A percentile compares a stretch with the other conserved stretches of the same genome.
These are phyloP conservation scores for Berkeleyomyces rouxiae DNA, from an alignment of 2,329 filamentous ascomycete genomes.

Conservation along the genomic window DNA sequence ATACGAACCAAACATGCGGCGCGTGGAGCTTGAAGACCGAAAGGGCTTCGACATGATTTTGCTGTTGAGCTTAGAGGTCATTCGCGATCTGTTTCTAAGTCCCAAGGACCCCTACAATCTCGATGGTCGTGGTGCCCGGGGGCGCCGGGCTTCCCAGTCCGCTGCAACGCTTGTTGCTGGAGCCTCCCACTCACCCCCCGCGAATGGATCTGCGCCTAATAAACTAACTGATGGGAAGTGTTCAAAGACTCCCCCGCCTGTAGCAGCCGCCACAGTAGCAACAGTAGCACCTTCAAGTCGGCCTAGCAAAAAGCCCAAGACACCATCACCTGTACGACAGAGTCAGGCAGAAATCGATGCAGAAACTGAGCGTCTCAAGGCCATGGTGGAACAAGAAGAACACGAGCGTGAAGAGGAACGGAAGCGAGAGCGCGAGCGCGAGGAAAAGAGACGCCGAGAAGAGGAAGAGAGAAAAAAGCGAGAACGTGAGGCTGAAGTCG, in stretches of 20 bases:
- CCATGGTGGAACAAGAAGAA: constrained; percentile 36
- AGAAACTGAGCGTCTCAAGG: constrained; percentile 59
- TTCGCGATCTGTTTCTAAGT: constrained; percentile 47
- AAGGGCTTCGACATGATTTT: constrained; percentile 83
- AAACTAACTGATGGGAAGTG: neutral
- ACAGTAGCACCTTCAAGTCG: constrained; percentile 29
- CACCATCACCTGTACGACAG: constrained; percentile 19
- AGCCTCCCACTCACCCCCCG: constrained; percentile 13
- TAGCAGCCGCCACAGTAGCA: constrained; percentile 9
- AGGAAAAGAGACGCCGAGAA: constrained; percentile 11
- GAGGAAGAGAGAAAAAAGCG: constrained; percentile 36
- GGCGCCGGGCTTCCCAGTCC: constrained; percentile 17
- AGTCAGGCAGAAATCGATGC: constrained; percentile 39
- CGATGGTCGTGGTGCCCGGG: constrained; percentile 50
- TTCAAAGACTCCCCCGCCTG: neutral
- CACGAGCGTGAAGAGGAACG: constrained; percentile 35
- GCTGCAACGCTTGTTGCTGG: constrained; percentile 26
- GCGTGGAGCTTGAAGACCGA: constrained; percentile 83
- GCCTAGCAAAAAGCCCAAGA: constrained; percentile 24
- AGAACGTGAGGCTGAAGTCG: constrained; percentile 52
- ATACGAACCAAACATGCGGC: constrained; percentile 81
- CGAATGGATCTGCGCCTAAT: constrained; percentile 8
- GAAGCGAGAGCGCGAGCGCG: constrained; percentile 27
- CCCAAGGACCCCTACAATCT: constrained; percentile 54
- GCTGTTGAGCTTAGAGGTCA: constrained; percentile 43